These are phyloP conservation scores for Fistulifera pelliculosa DNA, from an alignment of 108 stramenopile species.

Conservation along the genomic window DNA sequence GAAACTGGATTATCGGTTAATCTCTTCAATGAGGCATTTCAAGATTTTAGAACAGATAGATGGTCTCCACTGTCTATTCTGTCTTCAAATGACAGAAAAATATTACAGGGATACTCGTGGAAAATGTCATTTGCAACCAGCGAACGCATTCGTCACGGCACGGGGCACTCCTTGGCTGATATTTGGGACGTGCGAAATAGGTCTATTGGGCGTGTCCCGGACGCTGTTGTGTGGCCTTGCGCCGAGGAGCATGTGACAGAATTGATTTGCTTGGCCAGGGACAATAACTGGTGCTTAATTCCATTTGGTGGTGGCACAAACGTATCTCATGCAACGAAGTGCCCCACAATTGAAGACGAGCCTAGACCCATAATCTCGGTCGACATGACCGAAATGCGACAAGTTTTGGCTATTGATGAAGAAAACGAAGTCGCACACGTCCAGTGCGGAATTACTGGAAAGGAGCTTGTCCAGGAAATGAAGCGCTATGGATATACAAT, in stretches of 20 bases:
- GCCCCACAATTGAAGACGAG: constrained; percentile 52
- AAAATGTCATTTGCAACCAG: neutral
- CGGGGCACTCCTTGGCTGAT: constrained; percentile 83
- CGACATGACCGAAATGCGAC: constrained; percentile 80
- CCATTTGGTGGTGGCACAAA: constrained; percentile 94
- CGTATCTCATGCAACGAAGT: constrained; percentile 77
- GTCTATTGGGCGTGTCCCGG: constrained; percentile 50
- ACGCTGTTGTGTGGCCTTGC: constrained; percentile 71
- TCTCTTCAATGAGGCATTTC: constrained; percentile 25
- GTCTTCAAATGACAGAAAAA: constrained; percentile 3
- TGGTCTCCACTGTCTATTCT: neutral
- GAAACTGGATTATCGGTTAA: constrained; percentile 56
- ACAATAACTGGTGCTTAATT: constrained; percentile 73
- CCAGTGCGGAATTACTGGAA: constrained; percentile 84
- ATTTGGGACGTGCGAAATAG: constrained; percentile 62
- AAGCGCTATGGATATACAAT: constrained; percentile 76
- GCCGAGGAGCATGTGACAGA: constrained; percentile 39
- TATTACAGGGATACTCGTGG: constrained; percentile 1
- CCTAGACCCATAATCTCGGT: constrained; percentile 82
- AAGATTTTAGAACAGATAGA: neutral
- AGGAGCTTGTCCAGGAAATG: constrained; percentile 55
- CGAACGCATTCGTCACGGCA: constrained; percentile 68
- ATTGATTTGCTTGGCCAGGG: constrained; percentile 44
- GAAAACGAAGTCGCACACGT: constrained; percentile 81
- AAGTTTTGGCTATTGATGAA: constrained; percentile 72